A percentile compares a stretch with the other conserved stretches of the same genome.
Conservation (phyloP, 306 rosid species). For the Lathyrus tuberosus region DNA sequence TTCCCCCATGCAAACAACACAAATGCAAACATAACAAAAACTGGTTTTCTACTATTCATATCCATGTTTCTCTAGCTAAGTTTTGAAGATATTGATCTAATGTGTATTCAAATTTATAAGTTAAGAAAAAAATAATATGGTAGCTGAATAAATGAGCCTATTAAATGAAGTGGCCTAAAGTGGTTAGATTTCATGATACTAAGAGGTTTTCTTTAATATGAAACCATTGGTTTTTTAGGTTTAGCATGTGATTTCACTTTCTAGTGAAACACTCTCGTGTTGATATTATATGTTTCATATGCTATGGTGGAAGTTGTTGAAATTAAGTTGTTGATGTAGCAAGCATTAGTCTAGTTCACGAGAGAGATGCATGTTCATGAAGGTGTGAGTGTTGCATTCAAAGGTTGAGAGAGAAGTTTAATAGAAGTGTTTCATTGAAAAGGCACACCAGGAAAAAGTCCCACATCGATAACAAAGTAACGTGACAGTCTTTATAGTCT, state of each 20-base stretch:
- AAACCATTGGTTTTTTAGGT: not conserved
- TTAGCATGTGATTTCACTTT: constrained; percentile 19
- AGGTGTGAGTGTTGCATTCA: not conserved
- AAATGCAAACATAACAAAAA: constrained; percentile 52
- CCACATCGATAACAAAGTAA: not conserved
- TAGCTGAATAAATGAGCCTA: constrained; percentile 40
- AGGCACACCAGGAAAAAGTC: not conserved
- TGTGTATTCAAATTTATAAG: constrained; percentile 13
- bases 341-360: constrained; percentile 1
- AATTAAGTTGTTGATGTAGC: constrained; percentile 30
- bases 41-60: constrained; percentile 33
- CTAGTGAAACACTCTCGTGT: constrained; percentile 8
- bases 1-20: constrained; percentile 43
- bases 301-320: constrained; percentile 41
- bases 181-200: constrained; percentile 29
- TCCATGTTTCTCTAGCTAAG: constrained; percentile 52
- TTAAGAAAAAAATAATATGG: constrained; percentile 28
- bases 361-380: constrained; percentile 9
- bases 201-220: not conserved
- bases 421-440: not conserved
- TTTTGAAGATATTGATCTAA: not conserved
- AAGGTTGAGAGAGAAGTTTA: constrained; percentile 1
- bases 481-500: not conserved
- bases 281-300: constrained; percentile 28
- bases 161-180: constrained; percentile 52